A percentile compares a stretch with the other conserved stretches of the same genome.
phyloP scores from a whole-genome alignment of 129 eudicot genomes.

The Solidago caesia region DNA sequence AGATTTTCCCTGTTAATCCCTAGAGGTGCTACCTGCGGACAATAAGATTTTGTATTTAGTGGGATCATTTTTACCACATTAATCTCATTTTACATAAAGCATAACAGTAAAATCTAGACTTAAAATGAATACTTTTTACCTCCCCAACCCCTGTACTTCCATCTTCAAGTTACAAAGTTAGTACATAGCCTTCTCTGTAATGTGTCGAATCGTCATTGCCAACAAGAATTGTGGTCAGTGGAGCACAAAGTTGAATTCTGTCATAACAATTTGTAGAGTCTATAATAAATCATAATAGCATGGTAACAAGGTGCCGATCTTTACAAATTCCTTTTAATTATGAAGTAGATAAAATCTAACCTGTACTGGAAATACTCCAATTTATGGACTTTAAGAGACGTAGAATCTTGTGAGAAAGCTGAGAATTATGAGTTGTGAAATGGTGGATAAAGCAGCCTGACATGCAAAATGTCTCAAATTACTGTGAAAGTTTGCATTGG shows the following conservation, averaged over 20 bases:
- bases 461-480: slow-evolving; percentile 54
- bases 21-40: slow-evolving; percentile 84
- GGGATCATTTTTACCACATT: slow-evolving; percentile 37
- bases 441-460: slow-evolving; percentile 58
- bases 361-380: slow-evolving; percentile 68
- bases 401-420: slow-evolving; percentile 24
- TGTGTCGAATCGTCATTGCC: slow-evolving; percentile 29
- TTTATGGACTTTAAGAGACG: slow-evolving; percentile 40
- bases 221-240: slow-evolving; percentile 66
- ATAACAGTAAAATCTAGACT: too few relatives aligned
- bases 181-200: slow-evolving; percentile 77
- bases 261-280: slow-evolving; percentile 17
- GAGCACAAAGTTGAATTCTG: slow-evolving; percentile 77
- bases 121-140: slow-evolving; percentile 35
- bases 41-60: neutral
- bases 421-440: slow-evolving; percentile 45
- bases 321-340: neutral
- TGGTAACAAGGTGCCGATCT: neutral
- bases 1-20: slow-evolving; percentile 62
- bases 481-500: slow-evolving; percentile 79
- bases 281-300: slow-evolving; percentile 1
- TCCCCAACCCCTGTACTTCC: slow-evolving; percentile 90
- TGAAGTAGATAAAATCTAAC: slow-evolving; percentile 35
- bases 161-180: slow-evolving; percentile 70
- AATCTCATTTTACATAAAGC: too few relatives aligned